Base-by-base conservation (phyloP, 2,329 filamentous ascomycete species). In the Alternaria angustiovoidea region DNA sequence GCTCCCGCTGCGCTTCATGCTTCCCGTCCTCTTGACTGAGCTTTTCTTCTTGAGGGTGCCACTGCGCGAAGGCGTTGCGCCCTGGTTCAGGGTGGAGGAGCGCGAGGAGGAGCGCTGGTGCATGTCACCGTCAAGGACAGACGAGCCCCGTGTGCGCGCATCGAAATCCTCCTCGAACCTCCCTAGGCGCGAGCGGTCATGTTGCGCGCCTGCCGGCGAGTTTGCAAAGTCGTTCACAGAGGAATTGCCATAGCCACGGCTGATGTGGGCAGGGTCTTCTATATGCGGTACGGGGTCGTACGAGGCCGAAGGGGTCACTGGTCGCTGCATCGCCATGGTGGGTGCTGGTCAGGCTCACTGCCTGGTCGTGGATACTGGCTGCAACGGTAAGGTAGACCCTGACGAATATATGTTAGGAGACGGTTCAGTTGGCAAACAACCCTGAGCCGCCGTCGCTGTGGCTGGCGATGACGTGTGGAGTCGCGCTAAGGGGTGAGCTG, bases 1-100 rank as follows among this genome's bases (percentile, higher is more conserved):
- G 79, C 94, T 97, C 65, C 88, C 85, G 75, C 89, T 93, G 69
- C 93, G 90, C 78, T 89, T 91, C 67, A 97, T 75, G 74, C 93
- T 96, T 39, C 84, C 86, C 61, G 85, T 88, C 71, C 91, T 87
- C 67, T 89, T 89, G 59, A 97, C 76, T 9, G 93, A 96, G 24
- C 83, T 83, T 80, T 93, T 95, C 84, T 98, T 98, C 83, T 92
- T 95, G 69, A 98, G 84, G 0, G 94, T 97, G 61, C 92, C 92
- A 62, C 84, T 84, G 57, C 88, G 85, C 80, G 78, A 85, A 73
- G 72, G 83, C 71, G 68, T 83, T 76, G 73, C 85, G 69, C 84
- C 76, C 75, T 73, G 75, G 75, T 75, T 68, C 38, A 72, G 53
- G 2, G 68, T 71, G 11, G 69, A 72, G 57, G 84, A 84, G 62